These are phyloP conservation scores for Phytophthora vignae DNA, from an alignment of 352 stramenopile species.

Conservation along the genomic window DNA sequence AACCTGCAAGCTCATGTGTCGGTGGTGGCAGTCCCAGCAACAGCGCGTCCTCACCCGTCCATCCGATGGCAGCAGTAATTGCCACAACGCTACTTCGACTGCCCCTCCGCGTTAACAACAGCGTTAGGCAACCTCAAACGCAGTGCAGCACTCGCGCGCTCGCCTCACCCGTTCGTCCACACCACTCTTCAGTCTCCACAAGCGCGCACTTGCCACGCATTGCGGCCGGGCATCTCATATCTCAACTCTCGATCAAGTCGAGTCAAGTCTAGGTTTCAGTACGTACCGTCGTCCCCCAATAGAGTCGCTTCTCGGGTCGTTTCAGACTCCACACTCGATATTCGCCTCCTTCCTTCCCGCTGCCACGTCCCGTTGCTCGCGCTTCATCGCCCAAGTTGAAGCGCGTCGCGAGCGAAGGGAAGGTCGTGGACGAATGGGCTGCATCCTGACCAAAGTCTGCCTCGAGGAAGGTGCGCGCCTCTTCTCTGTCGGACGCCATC, in stretches of 20 bases:
- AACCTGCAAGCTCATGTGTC: not conserved
- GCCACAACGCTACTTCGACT: not conserved
- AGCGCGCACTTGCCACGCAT: not conserved
- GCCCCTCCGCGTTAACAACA: not conserved
- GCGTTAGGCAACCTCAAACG: not conserved
- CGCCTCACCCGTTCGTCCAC: too few relatives aligned
- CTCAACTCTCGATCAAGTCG: not conserved
- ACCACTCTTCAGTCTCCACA: not conserved
- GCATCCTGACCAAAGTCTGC: constrained; percentile 63
- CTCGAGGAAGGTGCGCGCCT: constrained; percentile 44
- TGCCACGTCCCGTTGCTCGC: constrained; percentile 6
- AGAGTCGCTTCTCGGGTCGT: constrained; percentile 13
- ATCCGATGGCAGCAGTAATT: not conserved
- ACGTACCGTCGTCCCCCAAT: not conserved
- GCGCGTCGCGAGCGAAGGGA: not conserved
- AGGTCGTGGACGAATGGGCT: constrained; percentile 46
- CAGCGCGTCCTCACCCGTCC: not conserved
- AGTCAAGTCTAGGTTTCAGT: constrained; percentile 8
- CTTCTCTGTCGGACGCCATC: constrained; percentile 7
- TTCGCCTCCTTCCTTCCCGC: too few relatives aligned
- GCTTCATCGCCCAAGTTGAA: constrained; percentile 25
- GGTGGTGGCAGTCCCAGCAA: not conserved
- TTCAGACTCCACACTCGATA: constrained; percentile 17
- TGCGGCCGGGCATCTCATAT: not conserved
- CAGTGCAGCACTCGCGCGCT: not conserved